Percentiles rank a stretch among this genome's conserved stretches.
Conservation (phyloP, 2,329 filamentous ascomycete species). For the Pseudogymnoascus sp. region DNA sequence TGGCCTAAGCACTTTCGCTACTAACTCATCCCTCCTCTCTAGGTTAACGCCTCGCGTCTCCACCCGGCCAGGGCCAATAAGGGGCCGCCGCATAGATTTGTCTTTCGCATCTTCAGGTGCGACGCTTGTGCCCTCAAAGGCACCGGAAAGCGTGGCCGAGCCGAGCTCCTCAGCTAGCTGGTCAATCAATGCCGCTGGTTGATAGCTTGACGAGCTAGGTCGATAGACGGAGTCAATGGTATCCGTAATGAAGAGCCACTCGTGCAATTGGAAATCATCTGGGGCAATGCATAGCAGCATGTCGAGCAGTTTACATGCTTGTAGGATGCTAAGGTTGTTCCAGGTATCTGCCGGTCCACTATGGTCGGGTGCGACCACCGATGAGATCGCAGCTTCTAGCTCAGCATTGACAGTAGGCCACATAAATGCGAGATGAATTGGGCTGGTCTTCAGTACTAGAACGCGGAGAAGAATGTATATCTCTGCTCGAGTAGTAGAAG, state of each 20-base stretch:
- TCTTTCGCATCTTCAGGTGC: slow-evolving; percentile 17
- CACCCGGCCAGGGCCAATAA: slow-evolving; percentile 38
- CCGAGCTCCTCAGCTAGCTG: slow-evolving; percentile 69
- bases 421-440: slow-evolving; percentile 70
- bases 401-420: slow-evolving; percentile 90
- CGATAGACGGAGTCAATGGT: slow-evolving; percentile 94
- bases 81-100: slow-evolving; percentile 27
- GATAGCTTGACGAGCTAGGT: slow-evolving; percentile 47
- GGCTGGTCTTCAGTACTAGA: slow-evolving; percentile 68
- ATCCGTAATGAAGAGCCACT: slow-evolving; percentile 96
- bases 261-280: slow-evolving; percentile 95
- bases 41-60: slow-evolving; percentile 43
- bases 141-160: slow-evolving; percentile 19
- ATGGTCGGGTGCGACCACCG: slow-evolving; percentile 60
- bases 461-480: slow-evolving; percentile 83
- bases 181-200: slow-evolving; percentile 70
- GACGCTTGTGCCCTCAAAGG: slow-evolving; percentile 12
- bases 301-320: slow-evolving; percentile 91
- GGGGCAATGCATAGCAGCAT: slow-evolving; percentile 77
- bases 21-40: slow-evolving; percentile 59
- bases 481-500: slow-evolving; percentile 79
- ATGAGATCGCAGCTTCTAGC: slow-evolving; percentile 70
- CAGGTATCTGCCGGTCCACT: slow-evolving; percentile 61
- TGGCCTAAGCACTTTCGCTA: slow-evolving; percentile 70
- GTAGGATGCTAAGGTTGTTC: slow-evolving; percentile 67